Conservation (phyloP, 345 rosid species). For the Geranium brycei region DNA sequence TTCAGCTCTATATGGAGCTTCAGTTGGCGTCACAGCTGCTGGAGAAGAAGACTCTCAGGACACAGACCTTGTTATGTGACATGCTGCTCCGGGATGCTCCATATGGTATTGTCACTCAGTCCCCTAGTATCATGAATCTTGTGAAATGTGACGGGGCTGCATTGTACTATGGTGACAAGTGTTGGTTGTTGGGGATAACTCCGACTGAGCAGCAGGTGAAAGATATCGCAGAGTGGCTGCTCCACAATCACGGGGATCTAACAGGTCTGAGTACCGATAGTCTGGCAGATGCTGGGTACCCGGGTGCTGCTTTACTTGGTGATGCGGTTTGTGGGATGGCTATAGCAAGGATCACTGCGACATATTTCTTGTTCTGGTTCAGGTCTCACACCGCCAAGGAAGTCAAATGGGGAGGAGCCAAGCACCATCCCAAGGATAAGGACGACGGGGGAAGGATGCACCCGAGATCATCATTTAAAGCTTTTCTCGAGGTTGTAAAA, state of each 20-base stretch:
- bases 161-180: conserved; percentile 37
- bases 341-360: conserved; percentile 51
- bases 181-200: conserved; percentile 69
- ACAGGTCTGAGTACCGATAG: conserved; percentile 67
- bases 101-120: conserved; percentile 60
- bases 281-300: conserved; percentile 61
- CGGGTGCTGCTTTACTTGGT: conserved; percentile 55
- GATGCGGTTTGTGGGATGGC: conserved; percentile 83
- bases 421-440: conserved; percentile 51
- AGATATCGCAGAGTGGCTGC: conserved; percentile 55
- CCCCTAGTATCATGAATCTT: conserved; percentile 77
- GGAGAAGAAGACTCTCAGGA: conserved; percentile 58
- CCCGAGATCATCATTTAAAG: conserved; percentile 75
- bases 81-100: conserved; percentile 79
- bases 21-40: conserved; percentile 46
- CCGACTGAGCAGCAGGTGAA: conserved; percentile 61
- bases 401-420: conserved; percentile 86
- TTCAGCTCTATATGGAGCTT: conserved; percentile 69
- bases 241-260: conserved; percentile 50
- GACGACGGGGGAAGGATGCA: conserved; percentile 62
- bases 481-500: conserved; percentile 74
- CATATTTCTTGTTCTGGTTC: conserved; percentile 78
- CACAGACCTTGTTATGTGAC: conserved; percentile 62
- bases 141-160: conserved; percentile 94
- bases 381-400: conserved; percentile 70